These are phyloP conservation scores for Avena eriantha DNA, from an alignment of 176 grass and related monocot species.

Conservation along the genomic window DNA sequence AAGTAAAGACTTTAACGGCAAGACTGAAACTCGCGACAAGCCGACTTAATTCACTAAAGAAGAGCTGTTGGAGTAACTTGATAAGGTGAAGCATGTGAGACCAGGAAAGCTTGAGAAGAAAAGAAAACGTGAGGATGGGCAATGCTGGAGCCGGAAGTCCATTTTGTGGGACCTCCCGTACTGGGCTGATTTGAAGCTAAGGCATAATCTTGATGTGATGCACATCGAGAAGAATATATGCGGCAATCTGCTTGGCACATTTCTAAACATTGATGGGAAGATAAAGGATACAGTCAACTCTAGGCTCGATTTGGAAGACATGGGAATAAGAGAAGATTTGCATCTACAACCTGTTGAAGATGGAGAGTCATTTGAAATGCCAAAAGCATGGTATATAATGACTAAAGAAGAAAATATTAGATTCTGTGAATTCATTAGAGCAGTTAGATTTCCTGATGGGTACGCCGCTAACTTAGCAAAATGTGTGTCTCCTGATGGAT, in stretches of 20 bases:
- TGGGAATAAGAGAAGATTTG: constrained; percentile 25
- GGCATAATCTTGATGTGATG: constrained; percentile 39
- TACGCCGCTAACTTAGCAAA: no score
- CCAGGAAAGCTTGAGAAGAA: no score
- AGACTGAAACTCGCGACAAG: background rate
- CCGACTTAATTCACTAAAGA: background rate
- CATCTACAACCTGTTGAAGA: no score
- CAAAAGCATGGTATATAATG: no score
- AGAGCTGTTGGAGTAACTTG: background rate
- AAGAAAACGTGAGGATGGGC: no score
- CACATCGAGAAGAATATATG: constrained; percentile 32
- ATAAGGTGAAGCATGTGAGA: no score
- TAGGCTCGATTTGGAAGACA: constrained; percentile 34
- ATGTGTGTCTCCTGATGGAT: no score
- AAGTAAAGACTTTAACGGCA: background rate
- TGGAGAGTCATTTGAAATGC: no score
- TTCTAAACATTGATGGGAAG: background rate
- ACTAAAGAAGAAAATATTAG: no score
- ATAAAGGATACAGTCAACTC: constrained; percentile 25
- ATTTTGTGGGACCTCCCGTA: constrained; percentile 21
- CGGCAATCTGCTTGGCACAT: background rate
- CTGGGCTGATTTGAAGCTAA: constrained; percentile 8
- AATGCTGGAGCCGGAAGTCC: no score
- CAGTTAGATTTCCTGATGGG: no score
- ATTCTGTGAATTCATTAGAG: no score